Evolutionary conservation across 2,329 filamentous ascomycete genomes (phyloP), one percentile per base, ranked within the genome.

Genomic region (Cryoendolithus antarcticus): DNA sequence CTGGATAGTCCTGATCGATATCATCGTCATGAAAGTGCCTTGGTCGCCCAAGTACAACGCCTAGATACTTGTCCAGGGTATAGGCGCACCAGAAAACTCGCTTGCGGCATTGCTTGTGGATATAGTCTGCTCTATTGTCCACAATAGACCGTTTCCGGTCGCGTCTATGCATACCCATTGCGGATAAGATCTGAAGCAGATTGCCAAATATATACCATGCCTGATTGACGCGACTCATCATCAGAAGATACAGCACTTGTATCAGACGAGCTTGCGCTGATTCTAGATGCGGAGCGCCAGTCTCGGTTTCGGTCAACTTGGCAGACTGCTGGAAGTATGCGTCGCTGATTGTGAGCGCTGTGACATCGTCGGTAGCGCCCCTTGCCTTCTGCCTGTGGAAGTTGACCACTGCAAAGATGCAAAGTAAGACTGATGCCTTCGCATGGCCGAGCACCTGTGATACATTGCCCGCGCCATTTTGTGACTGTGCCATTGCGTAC

Each of bases 31-130:
- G 74, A 19, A 77, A 72, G 9, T 75, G 64, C 6, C 72, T 57
- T 1, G 76, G 76, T 4, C 76, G 63, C 0, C 76, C 76, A 24
- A 79, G 69, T 12, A 77, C 71, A n/a, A 77, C 72, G 15, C 73
- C 72, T 1, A 80, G 59, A 40, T 79, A 79, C 37, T 72, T 75
- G 50, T 81, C 75, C 1, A 80, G 57, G 1, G 70, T 72, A 48
- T 80, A 80, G 0, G 72, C 69, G 3, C 69, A 69, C 76, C 76
- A 80, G 38, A 82, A 80, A 0, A 74, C 66, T 6, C 75, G 62
- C 41, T 71, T 71, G 1, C 71, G 64, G 32, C 72, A 70, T 43
- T 80, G 72, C 0, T 57, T 55, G 3, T 64, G 54, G 6, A 70
- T 62, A 34, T 69, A 68, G 43, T 72, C 65, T 6, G 34, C 30